Base-by-base conservation (phyloP, 1,139 yeast genomes). In the Sugiyamaella novakii region DNA sequence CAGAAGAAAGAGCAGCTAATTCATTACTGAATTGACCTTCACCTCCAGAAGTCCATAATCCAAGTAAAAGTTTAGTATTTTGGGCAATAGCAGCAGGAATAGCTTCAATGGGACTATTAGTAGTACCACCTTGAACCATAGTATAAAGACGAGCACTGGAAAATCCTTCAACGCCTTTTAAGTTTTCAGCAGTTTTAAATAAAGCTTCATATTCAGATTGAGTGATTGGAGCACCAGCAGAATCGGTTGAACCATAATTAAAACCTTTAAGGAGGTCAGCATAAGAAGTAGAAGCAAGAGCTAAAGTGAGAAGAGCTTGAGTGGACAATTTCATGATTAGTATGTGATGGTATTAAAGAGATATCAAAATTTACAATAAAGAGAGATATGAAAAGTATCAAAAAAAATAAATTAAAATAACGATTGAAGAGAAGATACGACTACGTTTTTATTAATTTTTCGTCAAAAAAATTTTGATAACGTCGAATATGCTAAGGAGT, bases 1-100 rank as follows among this genome's bases (percentile, higher is more conserved):
- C 63, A 39, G 50, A 43, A 52, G 50, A 47, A 36, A 64, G 56
- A 22, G 69, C 69, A 42, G 54, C 51, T 54, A 64, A 53, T 55
- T 65, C 69, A 34, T 64, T 61, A 50, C 54, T 48, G 55, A 63
- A 65, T 54, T 56, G 59, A 17, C 54, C 65, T 17, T 57, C 59
- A 28, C 59, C 59, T 41, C 57, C 68, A 35, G 63, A 63, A 47
- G 64, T 63, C 69, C 69, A 65, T 45, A 65, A 55, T 25, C 68
- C 68, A 22, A 64, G 63, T 54, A 61, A 54, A 15, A 63, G 56
- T 49, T 56, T 53, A 55, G 69, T 64, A 57, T 62, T 59, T 54
- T 64, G 61, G 58, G 59, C 59, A 22, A 65, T 56, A 33, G 66
- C 66, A 33, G 69, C 69, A 49, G 64, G 64, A 38, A 64, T 63